Evolutionary conservation across 805 yeast genomes (phyloP).

Genomic region (Geotrichum ghanense): DNA sequence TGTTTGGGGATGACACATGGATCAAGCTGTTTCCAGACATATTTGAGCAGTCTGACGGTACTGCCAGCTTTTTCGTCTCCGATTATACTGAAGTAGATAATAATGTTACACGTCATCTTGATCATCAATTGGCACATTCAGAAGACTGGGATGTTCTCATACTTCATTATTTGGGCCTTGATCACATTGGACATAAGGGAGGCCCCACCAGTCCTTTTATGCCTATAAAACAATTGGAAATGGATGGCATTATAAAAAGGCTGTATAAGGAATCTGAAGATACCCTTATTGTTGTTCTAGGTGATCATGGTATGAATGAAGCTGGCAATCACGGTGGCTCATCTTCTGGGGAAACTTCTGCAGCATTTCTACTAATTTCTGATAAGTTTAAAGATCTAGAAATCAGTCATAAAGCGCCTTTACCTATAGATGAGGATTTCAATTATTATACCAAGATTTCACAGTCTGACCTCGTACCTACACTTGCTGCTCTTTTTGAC

Average conservation of each 20-base stretch:
- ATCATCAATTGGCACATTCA: conserved; percentile 22
- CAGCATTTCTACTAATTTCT: conserved; percentile 66
- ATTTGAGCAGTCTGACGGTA: conserved; percentile 67
- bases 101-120: conserved; percentile 84
- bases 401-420: conserved; percentile 3
- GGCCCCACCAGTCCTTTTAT: conserved; percentile 77
- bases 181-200: conserved; percentile 96
- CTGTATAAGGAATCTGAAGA: conserved; percentile 37
- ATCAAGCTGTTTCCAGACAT: conserved; percentile 68
- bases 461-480: conserved; percentile 68
- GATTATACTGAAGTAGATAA: conserved; percentile 91
- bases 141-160: conserved; percentile 73
- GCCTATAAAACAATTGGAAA: conserved; percentile 73
- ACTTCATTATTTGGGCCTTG: conserved; percentile 85
- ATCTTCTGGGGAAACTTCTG: conserved; percentile 80
- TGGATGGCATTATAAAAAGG: conserved; percentile 56
- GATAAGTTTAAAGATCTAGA: conserved; percentile 35
- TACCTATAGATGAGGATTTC: conserved; percentile 28
- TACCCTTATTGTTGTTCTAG: conserved; percentile 65
- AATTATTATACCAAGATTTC: conserved; percentile 41
- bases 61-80: conserved; percentile 86
- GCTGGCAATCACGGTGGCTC: conserved; percentile 97
- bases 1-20: conserved; percentile 99
- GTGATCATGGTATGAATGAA: conserved; percentile 96
- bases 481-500: conserved; percentile 48